phyloP scores from a whole-genome alignment of 2,329 filamentous ascomycete species.

The Plenodomus biglobosus region DNA sequence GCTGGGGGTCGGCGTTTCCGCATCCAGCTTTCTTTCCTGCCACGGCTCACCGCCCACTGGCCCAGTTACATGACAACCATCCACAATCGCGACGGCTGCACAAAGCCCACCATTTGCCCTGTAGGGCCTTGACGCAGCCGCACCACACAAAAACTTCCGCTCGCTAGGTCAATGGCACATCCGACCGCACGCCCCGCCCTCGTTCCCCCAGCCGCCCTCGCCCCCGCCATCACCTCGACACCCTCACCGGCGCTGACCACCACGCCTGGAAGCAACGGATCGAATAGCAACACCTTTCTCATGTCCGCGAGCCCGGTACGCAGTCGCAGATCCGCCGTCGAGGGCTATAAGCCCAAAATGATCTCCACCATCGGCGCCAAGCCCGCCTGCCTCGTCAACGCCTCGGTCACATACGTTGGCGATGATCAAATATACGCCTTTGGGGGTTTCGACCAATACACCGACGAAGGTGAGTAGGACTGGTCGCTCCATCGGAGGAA shows the following conservation, averaged over 20 bases:
- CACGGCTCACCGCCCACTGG: slow-evolving; percentile 15
- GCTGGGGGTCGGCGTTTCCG: slow-evolving; percentile 18
- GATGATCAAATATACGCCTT: slow-evolving; percentile 98
- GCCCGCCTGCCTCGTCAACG: slow-evolving; percentile 94
- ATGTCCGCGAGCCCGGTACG: slow-evolving; percentile 75
- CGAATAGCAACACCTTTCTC: slow-evolving; percentile 80
- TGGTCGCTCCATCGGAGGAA: neutral
- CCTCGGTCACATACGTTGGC: slow-evolving; percentile 97
- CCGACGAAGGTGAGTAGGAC: slow-evolving; percentile 70
- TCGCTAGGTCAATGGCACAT: slow-evolving; percentile 36
- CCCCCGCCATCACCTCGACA: slow-evolving; percentile 35
- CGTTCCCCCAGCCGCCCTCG: slow-evolving; percentile 22
- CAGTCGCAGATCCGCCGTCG: slow-evolving; percentile 55
- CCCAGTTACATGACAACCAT: slow-evolving; percentile 14
- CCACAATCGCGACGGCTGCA: slow-evolving; percentile 25
- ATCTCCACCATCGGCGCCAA: slow-evolving; percentile 63
- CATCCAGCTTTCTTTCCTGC: slow-evolving; percentile 13
- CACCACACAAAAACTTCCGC: slow-evolving; percentile 8
- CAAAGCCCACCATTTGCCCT: slow-evolving; percentile 23
- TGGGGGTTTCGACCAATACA: slow-evolving; percentile 97
- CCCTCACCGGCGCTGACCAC: slow-evolving; percentile 49
- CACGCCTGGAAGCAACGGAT: slow-evolving; percentile 53
- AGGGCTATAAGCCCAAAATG: slow-evolving; percentile 82
- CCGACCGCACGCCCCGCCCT: slow-evolving; percentile 18
- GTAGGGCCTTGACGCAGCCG: slow-evolving; percentile 19